A percentile compares a stretch with the other conserved stretches of the same genome.
Evolutionary conservation across 257 asterid species (phyloP).

Genomic region (Nicotiana undulata): DNA sequence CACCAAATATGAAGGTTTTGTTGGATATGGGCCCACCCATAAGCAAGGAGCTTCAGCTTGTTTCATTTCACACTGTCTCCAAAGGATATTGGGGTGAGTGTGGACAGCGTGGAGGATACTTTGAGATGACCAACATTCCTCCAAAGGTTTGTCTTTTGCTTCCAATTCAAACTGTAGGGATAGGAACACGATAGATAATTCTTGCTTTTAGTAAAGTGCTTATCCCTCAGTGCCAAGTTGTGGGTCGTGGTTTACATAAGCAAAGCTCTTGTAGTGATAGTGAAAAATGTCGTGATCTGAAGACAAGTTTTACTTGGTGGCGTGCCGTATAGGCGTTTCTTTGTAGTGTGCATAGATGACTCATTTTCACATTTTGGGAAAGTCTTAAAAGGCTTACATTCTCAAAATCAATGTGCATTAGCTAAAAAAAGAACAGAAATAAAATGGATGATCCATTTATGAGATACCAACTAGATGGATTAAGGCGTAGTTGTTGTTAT

Average conservation of each 20-base stretch:
- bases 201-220: background rate
- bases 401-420: background rate
- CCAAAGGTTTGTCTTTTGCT: slow-evolving; percentile 52
- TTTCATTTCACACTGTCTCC: slow-evolving; percentile 94
- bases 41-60: slow-evolving; percentile 76
- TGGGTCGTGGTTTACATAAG: background rate
- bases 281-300: background rate
- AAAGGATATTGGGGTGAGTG: slow-evolving; percentile 98
- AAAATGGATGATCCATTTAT: background rate
- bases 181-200: background rate
- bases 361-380: background rate
- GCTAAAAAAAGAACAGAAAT: background rate
- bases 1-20: slow-evolving; percentile 49
- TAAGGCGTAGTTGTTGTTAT: background rate
- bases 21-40: slow-evolving; percentile 85
- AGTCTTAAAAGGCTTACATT: background rate
- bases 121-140: slow-evolving; percentile 91
- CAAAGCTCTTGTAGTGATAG: background rate
- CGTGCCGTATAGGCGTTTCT: background rate
- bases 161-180: background rate
- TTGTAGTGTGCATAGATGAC: background rate
- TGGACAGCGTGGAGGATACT: slow-evolving; percentile 99
- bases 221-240: background rate
- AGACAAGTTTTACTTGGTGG: background rate
- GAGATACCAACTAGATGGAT: background rate